These are phyloP conservation scores for Hirschfeldia incana DNA, from an alignment of 345 rosid species.

Conservation along the genomic window DNA sequence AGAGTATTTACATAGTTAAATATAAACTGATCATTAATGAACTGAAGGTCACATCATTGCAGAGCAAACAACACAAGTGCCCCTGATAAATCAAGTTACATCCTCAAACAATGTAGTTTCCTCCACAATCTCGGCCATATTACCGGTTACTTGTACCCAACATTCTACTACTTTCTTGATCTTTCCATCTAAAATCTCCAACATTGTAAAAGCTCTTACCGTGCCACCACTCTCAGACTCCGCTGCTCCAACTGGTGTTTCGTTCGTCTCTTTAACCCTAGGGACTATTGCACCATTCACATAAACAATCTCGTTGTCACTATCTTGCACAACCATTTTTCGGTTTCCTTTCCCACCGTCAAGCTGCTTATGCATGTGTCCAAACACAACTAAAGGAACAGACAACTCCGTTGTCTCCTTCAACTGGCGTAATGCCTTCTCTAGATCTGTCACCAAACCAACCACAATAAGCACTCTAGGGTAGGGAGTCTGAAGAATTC, in stretches of 20 bases:
- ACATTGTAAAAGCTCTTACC: constrained; percentile 62
- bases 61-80: neutral
- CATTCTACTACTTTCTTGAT: constrained; percentile 63
- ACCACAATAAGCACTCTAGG: neutral
- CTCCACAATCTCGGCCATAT: constrained; percentile 43
- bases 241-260: neutral
- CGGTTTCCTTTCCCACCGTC: constrained; percentile 59
- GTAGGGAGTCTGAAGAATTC: neutral
- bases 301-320: constrained; percentile 54
- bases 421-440: constrained; percentile 61
- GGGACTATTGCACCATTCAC: constrained; percentile 86
- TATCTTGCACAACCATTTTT: constrained; percentile 63
- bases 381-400: constrained; percentile 68
- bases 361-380: constrained; percentile 91
- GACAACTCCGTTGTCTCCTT: constrained; percentile 49
- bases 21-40: neutral
- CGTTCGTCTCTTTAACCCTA: constrained; percentile 47
- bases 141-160: constrained; percentile 69
- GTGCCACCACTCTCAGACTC: constrained; percentile 47
- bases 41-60: neutral
- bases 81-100: constrained; percentile 9
- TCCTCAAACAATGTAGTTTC: constrained; percentile 53
- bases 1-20: neutral
- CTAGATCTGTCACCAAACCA: constrained; percentile 58
- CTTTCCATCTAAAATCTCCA: constrained; percentile 60